Evolutionary conservation across 164 flowering plant species (phyloP).

Genomic region (Annona squamosa): DNA sequence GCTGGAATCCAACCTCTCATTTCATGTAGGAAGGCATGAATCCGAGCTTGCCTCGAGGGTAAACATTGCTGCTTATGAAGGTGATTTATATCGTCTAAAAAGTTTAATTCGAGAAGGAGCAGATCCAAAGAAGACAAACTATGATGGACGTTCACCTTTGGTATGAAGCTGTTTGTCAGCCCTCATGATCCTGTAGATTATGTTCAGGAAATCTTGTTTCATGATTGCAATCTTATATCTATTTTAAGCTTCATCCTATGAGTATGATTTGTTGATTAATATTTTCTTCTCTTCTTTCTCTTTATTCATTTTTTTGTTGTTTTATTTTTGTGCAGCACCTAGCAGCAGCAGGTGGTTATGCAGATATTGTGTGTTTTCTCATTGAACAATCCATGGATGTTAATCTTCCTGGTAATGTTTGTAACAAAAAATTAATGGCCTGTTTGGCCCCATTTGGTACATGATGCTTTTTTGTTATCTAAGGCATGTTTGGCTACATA

Average conservation of each 20-base stretch:
- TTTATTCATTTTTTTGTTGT: background rate
- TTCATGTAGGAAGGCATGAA: conserved; percentile 79
- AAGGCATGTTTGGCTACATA: too few relatives aligned
- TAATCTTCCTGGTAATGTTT: conserved; percentile 37
- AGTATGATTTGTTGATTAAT: too few relatives aligned
- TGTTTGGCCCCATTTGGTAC: too few relatives aligned
- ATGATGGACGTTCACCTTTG: conserved; percentile 94
- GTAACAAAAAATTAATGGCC: background rate
- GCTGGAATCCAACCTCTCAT: conserved; percentile 66
- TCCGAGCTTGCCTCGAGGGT: conserved; percentile 76
- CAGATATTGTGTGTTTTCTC: conserved; percentile 40
- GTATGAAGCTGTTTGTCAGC: conserved; percentile 29
- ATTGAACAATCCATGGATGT: conserved; percentile 42
- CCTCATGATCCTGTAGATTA: background rate
- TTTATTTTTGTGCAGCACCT: conserved; percentile 46
- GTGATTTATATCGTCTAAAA: conserved; percentile 72
- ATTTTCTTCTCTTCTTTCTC: background rate
- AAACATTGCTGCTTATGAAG: conserved; percentile 76
- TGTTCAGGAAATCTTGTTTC: background rate
- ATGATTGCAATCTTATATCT: background rate
- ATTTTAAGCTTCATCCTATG: background rate
- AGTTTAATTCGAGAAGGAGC: conserved; percentile 74
- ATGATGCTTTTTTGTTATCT: too few relatives aligned
- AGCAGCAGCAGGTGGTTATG: conserved; percentile 67
- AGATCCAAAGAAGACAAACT: conserved; percentile 80